These are phyloP conservation scores for Phytophthora multivora DNA, from an alignment of 352 stramenopile genomes.

Conservation along the genomic window DNA sequence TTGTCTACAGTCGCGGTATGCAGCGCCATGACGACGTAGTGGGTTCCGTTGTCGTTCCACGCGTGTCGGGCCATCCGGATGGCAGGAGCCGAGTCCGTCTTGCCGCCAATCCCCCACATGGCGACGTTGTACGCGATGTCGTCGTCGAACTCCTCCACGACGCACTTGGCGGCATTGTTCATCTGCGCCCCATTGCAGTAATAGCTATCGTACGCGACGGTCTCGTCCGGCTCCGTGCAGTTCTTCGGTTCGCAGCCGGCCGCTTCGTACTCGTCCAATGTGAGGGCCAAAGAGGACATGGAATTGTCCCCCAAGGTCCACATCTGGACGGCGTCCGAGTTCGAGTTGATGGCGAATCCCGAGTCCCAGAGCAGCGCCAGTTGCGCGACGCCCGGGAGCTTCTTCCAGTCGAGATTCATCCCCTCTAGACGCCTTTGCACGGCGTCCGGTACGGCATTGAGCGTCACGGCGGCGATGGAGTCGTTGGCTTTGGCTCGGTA, in stretches of 20 bases:
- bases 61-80: constrained; percentile 22
- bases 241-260: constrained; percentile 19
- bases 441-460: constrained; percentile 14
- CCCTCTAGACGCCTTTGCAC: constrained; percentile 14
- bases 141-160: constrained; percentile 26
- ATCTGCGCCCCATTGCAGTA: constrained; percentile 44
- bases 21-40: constrained; percentile 30
- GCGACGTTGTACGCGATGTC: constrained; percentile 15
- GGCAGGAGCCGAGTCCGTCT: neutral
- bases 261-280: constrained; percentile 19
- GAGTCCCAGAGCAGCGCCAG: constrained; percentile 45
- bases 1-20: constrained; percentile 17
- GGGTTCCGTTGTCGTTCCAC: constrained; percentile 3
- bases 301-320: constrained; percentile 21
- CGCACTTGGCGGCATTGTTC: constrained; percentile 36
- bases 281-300: constrained; percentile 38
- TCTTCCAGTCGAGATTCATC: constrained; percentile 15
- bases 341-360: constrained; percentile 22
- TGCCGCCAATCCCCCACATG: constrained; percentile 32
- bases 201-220: constrained; percentile 6
- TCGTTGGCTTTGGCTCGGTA: constrained; percentile 21
- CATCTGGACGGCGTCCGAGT: constrained; percentile 12
- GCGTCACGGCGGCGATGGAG: neutral
- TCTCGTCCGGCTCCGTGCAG: constrained; percentile 32
- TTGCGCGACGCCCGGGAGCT: constrained; percentile 32